Conservation (phyloP, 805 yeast genomes). For the Wickerhamiella qilinensis region DNA sequence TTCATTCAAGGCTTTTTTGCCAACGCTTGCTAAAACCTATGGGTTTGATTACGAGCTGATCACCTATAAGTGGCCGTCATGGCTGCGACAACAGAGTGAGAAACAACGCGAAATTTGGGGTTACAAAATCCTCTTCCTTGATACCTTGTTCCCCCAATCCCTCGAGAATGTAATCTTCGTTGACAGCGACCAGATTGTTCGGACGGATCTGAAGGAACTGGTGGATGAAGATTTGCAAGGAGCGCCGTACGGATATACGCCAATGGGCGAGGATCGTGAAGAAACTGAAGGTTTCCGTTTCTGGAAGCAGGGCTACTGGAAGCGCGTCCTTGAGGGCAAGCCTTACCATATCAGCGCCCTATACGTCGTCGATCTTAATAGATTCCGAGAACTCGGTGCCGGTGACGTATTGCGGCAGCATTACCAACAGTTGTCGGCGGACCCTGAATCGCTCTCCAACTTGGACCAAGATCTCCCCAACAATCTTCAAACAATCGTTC, state of each 20-base stretch:
- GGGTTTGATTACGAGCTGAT: slow-evolving; percentile 60
- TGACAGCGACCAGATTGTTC: slow-evolving; percentile 70
- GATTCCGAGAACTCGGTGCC: slow-evolving; percentile 47
- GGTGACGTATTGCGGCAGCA: slow-evolving; percentile 75
- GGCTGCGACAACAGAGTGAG: slow-evolving; percentile 69
- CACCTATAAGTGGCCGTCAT: slow-evolving; percentile 84
- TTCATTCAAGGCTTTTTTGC: slow-evolving; percentile 43
- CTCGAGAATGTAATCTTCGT: slow-evolving; percentile 66
- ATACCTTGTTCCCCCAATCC: slow-evolving; percentile 69
- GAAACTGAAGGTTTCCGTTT: slow-evolving; percentile 78
- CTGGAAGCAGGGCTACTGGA: slow-evolving; percentile 94
- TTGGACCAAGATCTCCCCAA: slow-evolving; percentile 92
- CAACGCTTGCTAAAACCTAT: slow-evolving; percentile 37
- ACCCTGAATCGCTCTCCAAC: slow-evolving; percentile 62
- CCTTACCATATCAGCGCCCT: slow-evolving; percentile 76
- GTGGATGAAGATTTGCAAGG: slow-evolving; percentile 55
- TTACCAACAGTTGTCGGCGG: slow-evolving; percentile 67
- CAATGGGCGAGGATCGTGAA: slow-evolving; percentile 66
- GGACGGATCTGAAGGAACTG: slow-evolving; percentile 58
- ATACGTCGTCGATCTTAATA: slow-evolving; percentile 59
- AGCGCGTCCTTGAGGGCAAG: slow-evolving; percentile 35
- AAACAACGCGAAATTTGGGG: slow-evolving; percentile 76
- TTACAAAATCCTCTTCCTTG: slow-evolving; percentile 71
- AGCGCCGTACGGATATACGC: slow-evolving; percentile 75
- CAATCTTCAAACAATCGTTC: slow-evolving; percentile 51